These are phyloP conservation scores for Ophiostoma pallidulum DNA, from an alignment of 2,329 filamentous ascomycete species.

Conservation along the genomic window DNA sequence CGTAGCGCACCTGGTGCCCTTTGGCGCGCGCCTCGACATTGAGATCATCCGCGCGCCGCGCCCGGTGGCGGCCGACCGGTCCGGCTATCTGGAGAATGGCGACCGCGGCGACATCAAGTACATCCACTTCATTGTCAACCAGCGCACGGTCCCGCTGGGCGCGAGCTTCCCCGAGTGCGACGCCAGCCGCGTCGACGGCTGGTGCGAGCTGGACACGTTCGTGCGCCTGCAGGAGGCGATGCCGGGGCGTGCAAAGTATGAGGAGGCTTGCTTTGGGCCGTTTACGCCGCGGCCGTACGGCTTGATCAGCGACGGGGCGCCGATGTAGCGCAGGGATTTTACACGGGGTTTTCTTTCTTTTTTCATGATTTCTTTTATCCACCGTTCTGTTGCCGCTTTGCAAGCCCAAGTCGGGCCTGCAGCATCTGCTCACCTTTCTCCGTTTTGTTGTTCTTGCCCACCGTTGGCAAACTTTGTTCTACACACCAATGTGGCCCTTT, in stretches of 20 bases:
- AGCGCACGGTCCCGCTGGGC: conserved; percentile 62
- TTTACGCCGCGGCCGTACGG: conserved; percentile 40
- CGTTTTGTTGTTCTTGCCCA: too few species aligned
- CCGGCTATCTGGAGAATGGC: conserved; percentile 35
- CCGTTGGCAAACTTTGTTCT: too few species aligned
- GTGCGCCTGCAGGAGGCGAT: conserved; percentile 51
- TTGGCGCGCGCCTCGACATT: conserved; percentile 63
- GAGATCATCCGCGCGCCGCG: conserved; percentile 61
- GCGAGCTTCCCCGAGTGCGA: conserved; percentile 57
- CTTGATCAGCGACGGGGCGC: conserved; percentile 39
- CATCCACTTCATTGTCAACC: conserved; percentile 65
- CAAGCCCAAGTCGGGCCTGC: too few species aligned
- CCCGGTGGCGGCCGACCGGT: conserved; percentile 48
- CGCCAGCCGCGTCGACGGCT: conserved; percentile 54
- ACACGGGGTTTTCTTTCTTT: background rate
- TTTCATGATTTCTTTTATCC: background rate
- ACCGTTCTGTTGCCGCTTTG: too few species aligned
- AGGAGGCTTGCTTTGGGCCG: conserved; percentile 57
- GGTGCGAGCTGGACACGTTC: conserved; percentile 66
- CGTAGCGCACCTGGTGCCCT: conserved; percentile 59
- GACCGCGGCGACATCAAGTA: conserved; percentile 52
- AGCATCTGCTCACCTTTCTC: too few species aligned
- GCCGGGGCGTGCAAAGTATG: conserved; percentile 48
- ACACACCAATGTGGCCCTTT: too few species aligned
- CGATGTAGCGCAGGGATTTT: conserved; percentile 18